phyloP scores from a whole-genome alignment of 2,329 filamentous ascomycete genomes.

The Fusarium camptoceras region DNA sequence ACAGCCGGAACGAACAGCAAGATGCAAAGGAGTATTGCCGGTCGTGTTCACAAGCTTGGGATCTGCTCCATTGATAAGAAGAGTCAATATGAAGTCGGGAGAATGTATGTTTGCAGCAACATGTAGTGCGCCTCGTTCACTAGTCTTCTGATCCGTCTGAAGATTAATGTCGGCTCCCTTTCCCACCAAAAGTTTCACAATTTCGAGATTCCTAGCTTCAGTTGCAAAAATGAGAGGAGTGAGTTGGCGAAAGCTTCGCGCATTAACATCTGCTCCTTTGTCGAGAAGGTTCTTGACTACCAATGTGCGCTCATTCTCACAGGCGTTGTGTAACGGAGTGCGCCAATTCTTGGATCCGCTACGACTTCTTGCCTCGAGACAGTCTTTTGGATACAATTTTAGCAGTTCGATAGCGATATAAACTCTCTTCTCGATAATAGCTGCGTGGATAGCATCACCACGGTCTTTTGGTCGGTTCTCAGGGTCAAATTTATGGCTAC shows the following conservation, averaged over 20 bases:
- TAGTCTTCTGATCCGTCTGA: constrained; percentile 9
- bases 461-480: constrained; percentile 6
- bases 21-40: constrained; percentile 22
- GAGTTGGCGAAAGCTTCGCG: constrained; percentile 1
- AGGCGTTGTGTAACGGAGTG: constrained; percentile 28
- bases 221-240: constrained; percentile 19
- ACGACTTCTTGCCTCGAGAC: constrained; percentile 12
- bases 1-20: constrained; percentile 13
- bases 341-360: constrained; percentile 7
- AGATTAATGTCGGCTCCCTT: constrained; percentile 21
- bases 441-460: constrained; percentile 3
- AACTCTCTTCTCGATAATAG: constrained; percentile 8
- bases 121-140: constrained; percentile 7
- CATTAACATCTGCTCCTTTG: constrained; percentile 20
- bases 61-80: not conserved
- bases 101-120: constrained; percentile 11
- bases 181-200: constrained; percentile 10
- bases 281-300: constrained; percentile 9
- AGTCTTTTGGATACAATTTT: constrained; percentile 14
- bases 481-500: not conserved
- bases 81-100: not conserved
- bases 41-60: not conserved
- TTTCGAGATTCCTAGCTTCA: constrained; percentile 11
- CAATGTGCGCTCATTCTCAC: not conserved
- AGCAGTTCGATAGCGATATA: constrained; percentile 10